phyloP scores from a whole-genome alignment of 1,284 basidiomycete species.

The Ustilago trichophora region DNA sequence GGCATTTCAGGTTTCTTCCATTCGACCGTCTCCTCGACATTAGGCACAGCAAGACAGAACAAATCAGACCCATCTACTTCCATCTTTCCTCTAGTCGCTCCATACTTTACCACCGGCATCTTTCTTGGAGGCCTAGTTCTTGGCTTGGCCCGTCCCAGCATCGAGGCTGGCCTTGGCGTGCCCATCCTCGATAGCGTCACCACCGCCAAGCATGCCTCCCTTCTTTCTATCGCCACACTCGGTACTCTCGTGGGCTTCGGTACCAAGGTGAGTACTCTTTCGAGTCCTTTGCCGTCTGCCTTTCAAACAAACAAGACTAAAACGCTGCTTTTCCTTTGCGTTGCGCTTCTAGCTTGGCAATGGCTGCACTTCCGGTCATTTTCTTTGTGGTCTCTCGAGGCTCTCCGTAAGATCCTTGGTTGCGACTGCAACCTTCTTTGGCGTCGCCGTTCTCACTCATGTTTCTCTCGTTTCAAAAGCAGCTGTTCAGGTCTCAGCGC shows the following conservation, averaged over 20 bases:
- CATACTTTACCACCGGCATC: conserved; percentile 52
- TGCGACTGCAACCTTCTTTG: conserved; percentile 61
- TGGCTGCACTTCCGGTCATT: conserved; percentile 64
- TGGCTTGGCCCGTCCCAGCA: conserved; percentile 12
- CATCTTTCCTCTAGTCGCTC: conserved; percentile 29
- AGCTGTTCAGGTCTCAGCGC: background rate
- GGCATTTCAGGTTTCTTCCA: conserved; percentile 64
- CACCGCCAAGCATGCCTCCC: background rate
- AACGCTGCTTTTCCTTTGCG: too few relatives aligned
- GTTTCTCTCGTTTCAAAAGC: conserved; percentile 12
- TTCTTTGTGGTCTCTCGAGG: conserved; percentile 63
- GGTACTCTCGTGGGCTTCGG: conserved; percentile 59
- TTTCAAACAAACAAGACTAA: too few relatives aligned
- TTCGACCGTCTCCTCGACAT: conserved; percentile 22
- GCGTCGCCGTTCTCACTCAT: conserved; percentile 58
- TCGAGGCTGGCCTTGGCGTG: conserved; percentile 48
- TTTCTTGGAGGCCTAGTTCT: conserved; percentile 53
- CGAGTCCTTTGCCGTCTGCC: background rate
- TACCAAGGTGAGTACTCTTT: conserved; percentile 53
- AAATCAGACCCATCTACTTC: background rate
- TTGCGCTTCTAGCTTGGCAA: conserved; percentile 46
- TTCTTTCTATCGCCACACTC: conserved; percentile 8
- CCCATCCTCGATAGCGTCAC: conserved; percentile 47
- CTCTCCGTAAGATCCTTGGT: conserved; percentile 56
- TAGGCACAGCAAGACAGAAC: background rate